Conservation (phyloP, 768 basidiomycete species). For the Wakefieldia striispora region DNA sequence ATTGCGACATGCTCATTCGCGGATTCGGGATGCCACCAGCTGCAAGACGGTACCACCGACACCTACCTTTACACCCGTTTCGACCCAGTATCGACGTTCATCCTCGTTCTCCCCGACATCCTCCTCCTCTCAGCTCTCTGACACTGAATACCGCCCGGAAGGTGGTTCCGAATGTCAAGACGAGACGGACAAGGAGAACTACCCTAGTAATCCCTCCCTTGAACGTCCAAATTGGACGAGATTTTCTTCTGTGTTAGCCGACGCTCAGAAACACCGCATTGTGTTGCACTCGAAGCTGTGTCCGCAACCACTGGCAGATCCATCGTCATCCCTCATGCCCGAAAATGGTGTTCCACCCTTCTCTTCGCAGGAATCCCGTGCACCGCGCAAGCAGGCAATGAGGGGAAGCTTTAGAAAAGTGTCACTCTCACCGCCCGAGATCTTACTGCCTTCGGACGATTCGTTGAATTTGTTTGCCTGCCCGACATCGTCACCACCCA, state of each 20-base stretch:
- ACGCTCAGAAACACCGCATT: conserved; percentile 38
- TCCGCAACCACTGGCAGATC: background rate
- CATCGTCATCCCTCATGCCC: conserved; percentile 12
- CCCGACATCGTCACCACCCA: conserved; percentile 29
- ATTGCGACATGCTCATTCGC: background rate
- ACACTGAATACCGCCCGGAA: conserved; percentile 15
- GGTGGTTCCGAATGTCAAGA: conserved; percentile 23
- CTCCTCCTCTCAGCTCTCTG: conserved; percentile 8
- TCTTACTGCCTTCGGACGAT: conserved; percentile 43
- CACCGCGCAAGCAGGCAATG: conserved; percentile 10
- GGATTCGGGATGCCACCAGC: background rate
- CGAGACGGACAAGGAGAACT: conserved; percentile 23
- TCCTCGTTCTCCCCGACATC: conserved; percentile 10
- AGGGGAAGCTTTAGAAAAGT: conserved; percentile 2
- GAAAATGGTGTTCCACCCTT: conserved; percentile 12
- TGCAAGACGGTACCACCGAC: background rate
- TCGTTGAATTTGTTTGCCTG: conserved; percentile 48
- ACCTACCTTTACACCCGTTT: background rate
- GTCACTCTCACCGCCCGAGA: background rate
- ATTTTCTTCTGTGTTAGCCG: conserved; percentile 40
- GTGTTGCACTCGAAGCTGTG: conserved; percentile 30
- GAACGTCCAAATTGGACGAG: conserved; percentile 24
- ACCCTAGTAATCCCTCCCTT: conserved; percentile 5
- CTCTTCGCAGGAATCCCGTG: conserved; percentile 7
- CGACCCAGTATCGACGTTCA: background rate